phyloP scores from a whole-genome alignment of 2,329 filamentous ascomycete genomes.

The Cylindrodendrum hubeiense region DNA sequence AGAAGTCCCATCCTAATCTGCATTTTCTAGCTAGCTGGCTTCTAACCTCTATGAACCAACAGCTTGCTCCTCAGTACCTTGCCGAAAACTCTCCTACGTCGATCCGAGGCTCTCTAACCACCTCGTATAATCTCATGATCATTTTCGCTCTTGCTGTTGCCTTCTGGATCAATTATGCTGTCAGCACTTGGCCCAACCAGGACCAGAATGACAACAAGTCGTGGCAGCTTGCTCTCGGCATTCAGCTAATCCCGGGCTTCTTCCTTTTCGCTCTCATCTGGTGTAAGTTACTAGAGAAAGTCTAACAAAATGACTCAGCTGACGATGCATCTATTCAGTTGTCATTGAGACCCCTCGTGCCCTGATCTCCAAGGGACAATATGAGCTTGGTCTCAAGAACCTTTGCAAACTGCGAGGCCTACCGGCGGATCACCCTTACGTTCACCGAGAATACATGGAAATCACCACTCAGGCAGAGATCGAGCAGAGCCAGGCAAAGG shows the following conservation, averaged over 20 bases:
- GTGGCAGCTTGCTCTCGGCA: slow-evolving; percentile 25
- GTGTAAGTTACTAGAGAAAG: not conserved
- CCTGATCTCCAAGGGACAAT: slow-evolving; percentile 51
- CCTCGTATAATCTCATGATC: slow-evolving; percentile 22
- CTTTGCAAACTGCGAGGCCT: slow-evolving; percentile 54
- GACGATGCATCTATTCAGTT: not conserved
- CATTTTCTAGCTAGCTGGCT: not conserved
- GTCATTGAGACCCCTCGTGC: slow-evolving; percentile 33
- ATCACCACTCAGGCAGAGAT: slow-evolving; percentile 40
- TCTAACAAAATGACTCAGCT: not conserved
- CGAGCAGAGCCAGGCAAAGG: slow-evolving; percentile 27
- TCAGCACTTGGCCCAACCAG: slow-evolving; percentile 8
- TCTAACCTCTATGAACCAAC: not conserved
- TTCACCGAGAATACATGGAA: slow-evolving; percentile 50
- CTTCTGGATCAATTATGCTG: slow-evolving; percentile 24
- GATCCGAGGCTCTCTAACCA: slow-evolving; percentile 18
- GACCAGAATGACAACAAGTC: slow-evolving; percentile 1
- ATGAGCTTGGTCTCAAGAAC: slow-evolving; percentile 50
- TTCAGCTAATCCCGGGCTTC: slow-evolving; percentile 33
- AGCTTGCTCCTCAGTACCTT: slow-evolving; percentile 22
- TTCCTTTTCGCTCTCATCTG: slow-evolving; percentile 25
- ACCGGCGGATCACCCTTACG: slow-evolving; percentile 52
- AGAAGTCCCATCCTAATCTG: not conserved
- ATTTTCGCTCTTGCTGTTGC: slow-evolving; percentile 19
- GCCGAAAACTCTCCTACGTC: slow-evolving; percentile 21